phyloP scores from a whole-genome alignment of 164 flowering plant genomes.

The Tetrastigma voinierianum region DNA sequence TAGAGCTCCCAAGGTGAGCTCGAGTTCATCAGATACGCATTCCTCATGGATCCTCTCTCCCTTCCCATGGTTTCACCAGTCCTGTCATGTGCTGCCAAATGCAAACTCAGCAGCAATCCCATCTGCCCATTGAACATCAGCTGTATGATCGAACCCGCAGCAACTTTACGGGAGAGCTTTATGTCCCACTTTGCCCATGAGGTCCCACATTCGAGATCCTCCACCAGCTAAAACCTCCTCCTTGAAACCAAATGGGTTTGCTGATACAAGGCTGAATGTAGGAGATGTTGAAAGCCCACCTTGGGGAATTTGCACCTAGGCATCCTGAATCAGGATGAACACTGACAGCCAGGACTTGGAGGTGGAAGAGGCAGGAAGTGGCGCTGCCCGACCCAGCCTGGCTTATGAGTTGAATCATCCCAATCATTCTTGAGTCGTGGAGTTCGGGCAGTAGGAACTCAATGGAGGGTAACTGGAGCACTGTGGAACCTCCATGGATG shows the following conservation, averaged over 20 bases:
- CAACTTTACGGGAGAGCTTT: slow-evolving; percentile 85
- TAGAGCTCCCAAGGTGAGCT: slow-evolving; percentile 89
- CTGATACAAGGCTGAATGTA: slow-evolving; percentile 74
- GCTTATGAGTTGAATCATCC: slow-evolving; percentile 46
- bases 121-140: slow-evolving; percentile 84
- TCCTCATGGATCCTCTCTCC: slow-evolving; percentile 96
- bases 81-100: slow-evolving; percentile 63
- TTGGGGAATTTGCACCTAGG: slow-evolving; percentile 54
- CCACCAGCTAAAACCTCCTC: slow-evolving; percentile 48
- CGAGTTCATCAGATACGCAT: slow-evolving; percentile 83
- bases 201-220: slow-evolving; percentile 92
- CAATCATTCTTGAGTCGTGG: slow-evolving; percentile 63
- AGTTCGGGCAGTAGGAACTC: slow-evolving; percentile 78
- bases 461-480: slow-evolving; percentile 92
- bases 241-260: slow-evolving; percentile 66
- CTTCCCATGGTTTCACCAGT: slow-evolving; percentile 94
- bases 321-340: slow-evolving; percentile 70
- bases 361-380: slow-evolving; percentile 75
- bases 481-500: slow-evolving; percentile 82
- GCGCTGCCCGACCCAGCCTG: slow-evolving; percentile 44
- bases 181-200: slow-evolving; percentile 94
- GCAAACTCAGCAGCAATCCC: slow-evolving; percentile 86
- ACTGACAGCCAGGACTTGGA: slow-evolving; percentile 74
- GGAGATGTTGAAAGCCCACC: slow-evolving; percentile 66
- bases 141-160: slow-evolving; percentile 58